These are phyloP conservation scores for Trametes sp. DNA, from an alignment of 1,284 basidiomycete species.

Conservation along the genomic window DNA sequence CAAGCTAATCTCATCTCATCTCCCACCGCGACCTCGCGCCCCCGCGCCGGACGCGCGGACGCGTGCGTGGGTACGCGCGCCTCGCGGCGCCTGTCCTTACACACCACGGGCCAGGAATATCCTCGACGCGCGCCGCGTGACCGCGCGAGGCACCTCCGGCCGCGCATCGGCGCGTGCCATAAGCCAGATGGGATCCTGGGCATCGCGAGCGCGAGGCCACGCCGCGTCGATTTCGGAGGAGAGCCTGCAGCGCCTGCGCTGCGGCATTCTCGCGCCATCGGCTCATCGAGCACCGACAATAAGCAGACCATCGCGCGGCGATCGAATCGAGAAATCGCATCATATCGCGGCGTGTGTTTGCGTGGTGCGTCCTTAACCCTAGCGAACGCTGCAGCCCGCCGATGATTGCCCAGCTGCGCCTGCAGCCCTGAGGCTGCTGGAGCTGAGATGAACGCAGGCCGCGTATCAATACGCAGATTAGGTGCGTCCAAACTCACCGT, in stretches of 20 bases:
- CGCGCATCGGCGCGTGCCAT: conserved; percentile 27
- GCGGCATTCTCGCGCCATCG: background rate
- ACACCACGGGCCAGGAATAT: conserved; percentile 12
- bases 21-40: conserved; percentile 14
- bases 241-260: background rate
- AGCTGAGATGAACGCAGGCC: background rate
- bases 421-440: background rate
- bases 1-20: conserved; percentile 16
- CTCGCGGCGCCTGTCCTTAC: conserved; percentile 9
- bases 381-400: conserved; percentile 1
- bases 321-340: background rate
- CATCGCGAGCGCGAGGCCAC: conserved; percentile 11
- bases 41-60: conserved; percentile 2
- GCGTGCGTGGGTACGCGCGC: conserved; percentile 6
- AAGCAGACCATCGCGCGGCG: background rate
- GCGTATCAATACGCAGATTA: background rate
- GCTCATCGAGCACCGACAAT: too few relatives aligned
- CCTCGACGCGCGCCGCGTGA: conserved; percentile 15
- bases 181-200: conserved; percentile 7
- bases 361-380: conserved; percentile 20
- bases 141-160: conserved; percentile 27
- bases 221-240: background rate
- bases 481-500: background rate
- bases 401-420: background rate
- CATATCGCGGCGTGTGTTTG: background rate